Evolutionary conservation across 306 rosid genomes (phyloP).

Genomic region (Argentina anserina): DNA sequence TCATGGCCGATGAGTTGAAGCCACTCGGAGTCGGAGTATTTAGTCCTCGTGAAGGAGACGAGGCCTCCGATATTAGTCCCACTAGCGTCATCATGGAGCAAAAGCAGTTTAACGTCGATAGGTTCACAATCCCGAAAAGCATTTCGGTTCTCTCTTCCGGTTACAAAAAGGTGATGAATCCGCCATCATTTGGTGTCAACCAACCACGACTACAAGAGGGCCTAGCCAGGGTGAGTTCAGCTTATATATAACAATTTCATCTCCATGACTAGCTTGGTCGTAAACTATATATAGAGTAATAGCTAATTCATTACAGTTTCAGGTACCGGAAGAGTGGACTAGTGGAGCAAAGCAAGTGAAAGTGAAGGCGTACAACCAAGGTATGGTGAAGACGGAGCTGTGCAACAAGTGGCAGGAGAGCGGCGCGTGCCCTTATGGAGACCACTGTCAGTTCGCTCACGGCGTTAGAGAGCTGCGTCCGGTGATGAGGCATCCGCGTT

Average conservation of each 20-base stretch:
- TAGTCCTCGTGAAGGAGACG: slow-evolving; percentile 23
- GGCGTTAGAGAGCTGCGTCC: slow-evolving; percentile 89
- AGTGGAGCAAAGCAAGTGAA: slow-evolving; percentile 30
- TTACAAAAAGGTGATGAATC: slow-evolving; percentile 17
- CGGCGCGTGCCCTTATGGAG: slow-evolving; percentile 77
- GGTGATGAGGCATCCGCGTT: slow-evolving; percentile 89
- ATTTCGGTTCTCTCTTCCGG: slow-evolving; percentile 44
- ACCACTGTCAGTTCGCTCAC: slow-evolving; percentile 83
- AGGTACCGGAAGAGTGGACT: background rate
- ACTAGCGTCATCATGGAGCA: slow-evolving; percentile 35
- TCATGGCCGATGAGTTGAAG: slow-evolving; percentile 8
- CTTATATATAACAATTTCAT: background rate
- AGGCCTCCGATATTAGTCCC: slow-evolving; percentile 35
- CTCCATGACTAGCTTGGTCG: background rate
- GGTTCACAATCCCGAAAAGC: slow-evolving; percentile 40
- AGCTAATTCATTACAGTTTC: background rate
- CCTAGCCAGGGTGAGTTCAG: background rate
- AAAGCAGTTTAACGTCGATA: slow-evolving; percentile 23
- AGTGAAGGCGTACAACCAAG: slow-evolving; percentile 74
- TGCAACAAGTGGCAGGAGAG: slow-evolving; percentile 95
- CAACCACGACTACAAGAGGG: background rate
- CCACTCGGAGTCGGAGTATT: slow-evolving; percentile 25
- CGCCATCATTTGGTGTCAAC: background rate
- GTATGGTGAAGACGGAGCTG: slow-evolving; percentile 88
- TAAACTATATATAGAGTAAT: too few relatives aligned